Evolutionary conservation across 192 early-diverging fungal species (phyloP), one percentile per base, ranked within the genome.

Genomic region (Gigaspora rosea): DNA sequence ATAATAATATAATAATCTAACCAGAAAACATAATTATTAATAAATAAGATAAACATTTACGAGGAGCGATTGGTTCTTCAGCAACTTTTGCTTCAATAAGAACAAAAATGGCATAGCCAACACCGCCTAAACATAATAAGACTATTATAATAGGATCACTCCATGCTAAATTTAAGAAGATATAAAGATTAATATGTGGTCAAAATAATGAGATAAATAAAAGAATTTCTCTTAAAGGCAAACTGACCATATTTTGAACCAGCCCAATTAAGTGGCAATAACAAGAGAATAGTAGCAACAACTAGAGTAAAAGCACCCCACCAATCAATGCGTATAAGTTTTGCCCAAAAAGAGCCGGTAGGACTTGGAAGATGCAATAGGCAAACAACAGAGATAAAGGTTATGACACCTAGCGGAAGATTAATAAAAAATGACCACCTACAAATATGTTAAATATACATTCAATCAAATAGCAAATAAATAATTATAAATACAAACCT

Each of bases 181-280:
- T 41, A 41, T 41, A 7, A 41, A 41, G 7, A 2, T 41, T 7
- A 41, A 41, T 41, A 41, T 2, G 41, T 41, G 41, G 41, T 41
- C 41, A 41, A 7, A 41, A 41, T 41, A 41, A 41, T 27, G 27
- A 41, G 3, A 41, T 41, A 6, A 41, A 6, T 3, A 41, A 41
- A 0, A 41, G 41, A 41, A 41, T 41, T 1, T 41, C 7, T 1
- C 7, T 41, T 41, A 41, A 41, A 41, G 41, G 7, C 2, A 41
- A 41, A 7, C 94, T 93, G 95, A 2, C 82, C 83, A 77, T 88
- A 93, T 36, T 83, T 73, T 67, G 80, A 82, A 16, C 94, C 95
- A 71, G 92, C 95, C 80, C 90, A 87, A 79, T 93, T 89, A 1
- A 97, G 78, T 3, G 92, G 91, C 65, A 93, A 75, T 54, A 95